Evolutionary conservation across 257 asterid genomes (phyloP).

Genomic region (Linderniella brevidens): DNA sequence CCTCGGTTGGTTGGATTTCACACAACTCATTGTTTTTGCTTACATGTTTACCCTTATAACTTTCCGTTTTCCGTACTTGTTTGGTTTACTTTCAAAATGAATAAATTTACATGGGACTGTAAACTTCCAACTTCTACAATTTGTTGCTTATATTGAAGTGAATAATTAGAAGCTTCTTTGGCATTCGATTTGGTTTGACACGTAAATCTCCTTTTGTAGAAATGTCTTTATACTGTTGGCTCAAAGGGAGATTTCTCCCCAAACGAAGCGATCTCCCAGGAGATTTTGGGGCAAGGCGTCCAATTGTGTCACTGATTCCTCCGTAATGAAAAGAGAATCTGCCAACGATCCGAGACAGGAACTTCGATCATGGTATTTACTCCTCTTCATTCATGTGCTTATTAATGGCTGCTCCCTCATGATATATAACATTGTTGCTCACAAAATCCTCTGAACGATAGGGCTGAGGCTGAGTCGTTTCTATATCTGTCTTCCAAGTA

Average conservation of each 20-base stretch:
- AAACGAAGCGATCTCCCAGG: constrained; percentile 44
- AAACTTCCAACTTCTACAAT: too few species aligned
- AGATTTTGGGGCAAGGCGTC: constrained; percentile 58
- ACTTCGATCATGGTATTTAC: constrained; percentile 69
- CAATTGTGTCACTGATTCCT: constrained; percentile 22
- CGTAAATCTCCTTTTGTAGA: constrained; percentile 28
- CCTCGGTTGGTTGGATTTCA: too few species aligned
- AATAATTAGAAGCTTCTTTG: neutral
- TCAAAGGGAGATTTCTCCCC: constrained; percentile 78
- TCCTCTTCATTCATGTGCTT: neutral
- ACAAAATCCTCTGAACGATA: constrained; percentile 14
- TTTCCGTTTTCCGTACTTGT: too few species aligned
- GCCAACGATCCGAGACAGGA: constrained; percentile 65
- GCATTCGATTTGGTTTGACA: constrained; percentile 13
- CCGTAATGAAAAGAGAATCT: constrained; percentile 28
- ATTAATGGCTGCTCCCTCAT: neutral
- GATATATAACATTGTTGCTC: constrained; percentile 4
- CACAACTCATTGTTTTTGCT: too few species aligned
- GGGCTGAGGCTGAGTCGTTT: constrained; percentile 89
- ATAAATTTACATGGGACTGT: too few species aligned
- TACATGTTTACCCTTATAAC: too few species aligned
- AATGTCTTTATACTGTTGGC: constrained; percentile 59
- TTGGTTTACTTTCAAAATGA: too few species aligned
- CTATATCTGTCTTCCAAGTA: constrained; percentile 69
- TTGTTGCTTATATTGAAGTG: constrained; percentile 1